Conservation (phyloP, 1,284 basidiomycete species). For the Ceratobasidium sp. region DNA sequence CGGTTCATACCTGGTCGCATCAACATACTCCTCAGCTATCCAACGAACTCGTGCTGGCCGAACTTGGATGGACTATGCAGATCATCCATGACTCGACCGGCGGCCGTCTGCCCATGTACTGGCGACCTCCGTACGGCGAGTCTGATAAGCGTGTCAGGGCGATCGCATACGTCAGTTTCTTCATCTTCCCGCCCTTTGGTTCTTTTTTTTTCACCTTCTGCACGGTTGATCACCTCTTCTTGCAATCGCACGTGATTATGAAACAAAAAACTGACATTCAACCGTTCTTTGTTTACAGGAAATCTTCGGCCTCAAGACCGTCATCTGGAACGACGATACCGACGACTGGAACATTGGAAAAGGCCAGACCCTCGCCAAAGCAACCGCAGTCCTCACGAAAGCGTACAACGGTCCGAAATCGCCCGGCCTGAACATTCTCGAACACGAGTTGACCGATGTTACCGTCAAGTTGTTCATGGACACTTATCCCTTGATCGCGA, state of each 20-base stretch:
- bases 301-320: conserved; percentile 48
- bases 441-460: conserved; percentile 56
- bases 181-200: background rate
- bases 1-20: conserved; percentile 58
- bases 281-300: background rate
- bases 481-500: conserved; percentile 52
- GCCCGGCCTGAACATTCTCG: conserved; percentile 55
- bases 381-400: conserved; percentile 32
- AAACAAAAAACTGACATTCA: too few species aligned
- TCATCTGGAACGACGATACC: conserved; percentile 52
- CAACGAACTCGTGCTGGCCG: conserved; percentile 55
- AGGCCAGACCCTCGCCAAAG: conserved; percentile 40
- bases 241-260: too few species aligned
- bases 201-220: too few species aligned
- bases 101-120: conserved; percentile 44
- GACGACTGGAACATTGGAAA: conserved; percentile 46
- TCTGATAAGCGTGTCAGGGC: conserved; percentile 50
- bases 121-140: conserved; percentile 50
- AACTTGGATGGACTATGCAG: conserved; percentile 58
- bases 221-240: too few species aligned
- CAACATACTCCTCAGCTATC: conserved; percentile 53
- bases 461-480: conserved; percentile 56
- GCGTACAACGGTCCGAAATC: conserved; percentile 46
- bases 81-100: conserved; percentile 56
- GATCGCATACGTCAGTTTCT: conserved; percentile 44